Conservation (phyloP, 2,329 filamentous ascomycete genomes). For the Leptographium radiaticola region DNA sequence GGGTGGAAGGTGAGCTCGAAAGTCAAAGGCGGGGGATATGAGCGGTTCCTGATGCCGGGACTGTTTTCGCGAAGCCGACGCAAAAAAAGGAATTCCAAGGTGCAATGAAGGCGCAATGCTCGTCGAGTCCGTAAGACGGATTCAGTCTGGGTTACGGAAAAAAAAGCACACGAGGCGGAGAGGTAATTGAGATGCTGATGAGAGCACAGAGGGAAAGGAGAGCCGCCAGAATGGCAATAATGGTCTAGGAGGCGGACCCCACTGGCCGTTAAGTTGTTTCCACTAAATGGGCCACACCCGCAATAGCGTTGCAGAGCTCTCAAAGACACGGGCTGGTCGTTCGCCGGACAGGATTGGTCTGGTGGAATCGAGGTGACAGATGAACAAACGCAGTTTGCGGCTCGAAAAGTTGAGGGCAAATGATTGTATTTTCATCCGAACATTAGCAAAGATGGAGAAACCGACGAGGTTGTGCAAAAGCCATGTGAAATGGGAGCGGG, state of each 20-base stretch:
- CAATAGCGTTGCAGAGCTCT: not conserved
- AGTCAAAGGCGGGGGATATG: not conserved
- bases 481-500: no score
- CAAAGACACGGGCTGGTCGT: no score
- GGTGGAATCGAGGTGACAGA: no score
- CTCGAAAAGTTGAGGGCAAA: no score
- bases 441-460: no score
- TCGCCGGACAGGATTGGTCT: no score
- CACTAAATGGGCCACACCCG: not conserved
- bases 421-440: no score
- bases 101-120: not conserved
- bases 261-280: not conserved
- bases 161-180: not conserved
- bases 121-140: not conserved
- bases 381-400: no score
- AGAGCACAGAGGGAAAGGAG: not conserved
- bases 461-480: no score
- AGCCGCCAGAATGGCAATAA: not conserved
- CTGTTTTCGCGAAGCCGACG: no score
- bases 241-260: not conserved
- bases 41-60: no score
- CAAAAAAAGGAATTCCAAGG: no score
- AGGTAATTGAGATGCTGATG: not conserved
- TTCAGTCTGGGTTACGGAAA: not conserved
- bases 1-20: not conserved